Evolutionary conservation across 2,329 filamentous ascomycete genomes (phyloP).

Genomic region (Monosporascus sp.): DNA sequence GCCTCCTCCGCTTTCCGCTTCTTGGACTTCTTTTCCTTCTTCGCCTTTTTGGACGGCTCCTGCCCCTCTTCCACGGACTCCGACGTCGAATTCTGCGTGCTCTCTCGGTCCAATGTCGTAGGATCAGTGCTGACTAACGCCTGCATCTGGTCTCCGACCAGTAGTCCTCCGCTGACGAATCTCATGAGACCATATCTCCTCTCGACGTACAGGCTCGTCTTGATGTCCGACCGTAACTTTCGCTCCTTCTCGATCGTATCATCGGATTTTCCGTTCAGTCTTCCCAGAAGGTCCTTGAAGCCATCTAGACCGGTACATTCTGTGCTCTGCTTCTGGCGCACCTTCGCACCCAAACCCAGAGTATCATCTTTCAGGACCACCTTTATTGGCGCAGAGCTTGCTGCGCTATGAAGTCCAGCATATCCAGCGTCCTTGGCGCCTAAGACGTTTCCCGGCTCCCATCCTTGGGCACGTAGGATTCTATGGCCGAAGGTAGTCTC

Average conservation of each 20-base stretch:
- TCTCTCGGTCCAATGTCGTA: background rate
- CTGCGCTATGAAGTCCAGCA: conserved; percentile 69
- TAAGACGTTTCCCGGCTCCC: conserved; percentile 79
- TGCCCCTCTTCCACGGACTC: conserved; percentile 11
- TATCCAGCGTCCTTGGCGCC: conserved; percentile 75
- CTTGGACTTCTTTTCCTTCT: conserved; percentile 37
- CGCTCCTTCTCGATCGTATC: conserved; percentile 67
- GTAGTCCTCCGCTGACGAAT: conserved; percentile 81
- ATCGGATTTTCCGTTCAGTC: conserved; percentile 83
- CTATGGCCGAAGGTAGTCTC: conserved; percentile 81
- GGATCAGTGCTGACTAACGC: conserved; percentile 31
- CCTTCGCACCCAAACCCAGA: conserved; percentile 78
- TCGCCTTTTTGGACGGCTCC: conserved; percentile 29
- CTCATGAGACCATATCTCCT: conserved; percentile 74
- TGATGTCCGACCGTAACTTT: conserved; percentile 62
- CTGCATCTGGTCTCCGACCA: conserved; percentile 53
- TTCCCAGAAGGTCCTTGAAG: conserved; percentile 79
- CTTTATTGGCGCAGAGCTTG: conserved; percentile 79
- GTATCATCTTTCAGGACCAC: conserved; percentile 87
- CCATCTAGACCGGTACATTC: conserved; percentile 81
- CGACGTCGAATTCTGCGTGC: conserved; percentile 15
- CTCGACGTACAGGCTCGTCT: conserved; percentile 69
- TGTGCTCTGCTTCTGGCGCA: conserved; percentile 59
- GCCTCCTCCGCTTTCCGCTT: conserved; percentile 35
- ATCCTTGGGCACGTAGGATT: conserved; percentile 84